phyloP scores from a whole-genome alignment of 1,284 basidiomycete species.

The Apiotrichum brassicae region DNA sequence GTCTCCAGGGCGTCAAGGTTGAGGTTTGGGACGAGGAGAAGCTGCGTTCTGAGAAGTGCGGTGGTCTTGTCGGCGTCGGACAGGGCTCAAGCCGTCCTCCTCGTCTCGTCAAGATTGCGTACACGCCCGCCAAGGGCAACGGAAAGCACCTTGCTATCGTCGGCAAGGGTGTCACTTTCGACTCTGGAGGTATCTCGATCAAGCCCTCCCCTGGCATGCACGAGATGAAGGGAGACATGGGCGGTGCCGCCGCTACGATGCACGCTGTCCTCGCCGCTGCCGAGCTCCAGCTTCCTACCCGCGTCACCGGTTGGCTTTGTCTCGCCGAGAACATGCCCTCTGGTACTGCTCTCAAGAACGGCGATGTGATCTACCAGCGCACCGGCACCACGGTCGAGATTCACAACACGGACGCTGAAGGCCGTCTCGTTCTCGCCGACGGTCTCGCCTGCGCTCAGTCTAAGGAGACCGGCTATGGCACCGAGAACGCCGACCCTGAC shows the following conservation, averaged over 20 bases:
- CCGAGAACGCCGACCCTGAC: slow-evolving; percentile 16
- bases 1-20: slow-evolving; percentile 8
- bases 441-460: slow-evolving; percentile 12
- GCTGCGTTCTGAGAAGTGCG: slow-evolving; percentile 5
- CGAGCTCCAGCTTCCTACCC: slow-evolving; percentile 11
- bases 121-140: slow-evolving; percentile 5
- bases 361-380: slow-evolving; percentile 15
- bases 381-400: slow-evolving; percentile 17
- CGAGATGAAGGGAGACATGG: slow-evolving; percentile 22
- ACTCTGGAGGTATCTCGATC: slow-evolving; percentile 17
- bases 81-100: slow-evolving; percentile 11
- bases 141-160: slow-evolving; percentile 15
- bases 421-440: slow-evolving; percentile 19
- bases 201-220: slow-evolving; percentile 16
- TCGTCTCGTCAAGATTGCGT: slow-evolving; percentile 14
- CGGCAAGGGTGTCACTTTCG: slow-evolving; percentile 19
- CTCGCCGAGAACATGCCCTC: slow-evolving; percentile 19
- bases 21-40: slow-evolving; percentile 17
- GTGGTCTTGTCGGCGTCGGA: slow-evolving; percentile 14
- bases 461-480: slow-evolving; percentile 16
- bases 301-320: slow-evolving; percentile 16
- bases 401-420: slow-evolving; percentile 19
- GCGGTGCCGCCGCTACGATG: slow-evolving; percentile 13
- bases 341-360: slow-evolving; percentile 14
- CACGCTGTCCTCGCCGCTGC: slow-evolving; percentile 16